A percentile compares a stretch with the other conserved stretches of the same genome.
phyloP scores from a whole-genome alignment of 2,329 filamentous ascomycete species.

The Ramichloridium luteum region DNA sequence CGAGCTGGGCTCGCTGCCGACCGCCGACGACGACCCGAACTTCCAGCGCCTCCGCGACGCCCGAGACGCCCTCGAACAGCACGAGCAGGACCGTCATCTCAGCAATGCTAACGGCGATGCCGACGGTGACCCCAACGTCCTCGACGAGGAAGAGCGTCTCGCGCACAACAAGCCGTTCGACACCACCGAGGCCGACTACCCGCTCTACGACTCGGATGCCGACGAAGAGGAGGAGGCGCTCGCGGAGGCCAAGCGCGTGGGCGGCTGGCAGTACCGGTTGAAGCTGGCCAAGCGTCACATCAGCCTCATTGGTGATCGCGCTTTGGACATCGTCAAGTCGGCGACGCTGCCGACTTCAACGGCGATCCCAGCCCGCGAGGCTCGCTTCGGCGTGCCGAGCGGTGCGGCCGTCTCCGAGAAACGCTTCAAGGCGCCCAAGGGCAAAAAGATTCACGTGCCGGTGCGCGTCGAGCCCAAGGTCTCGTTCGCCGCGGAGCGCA shows the following conservation, averaged over 20 bases:
- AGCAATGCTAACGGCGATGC: conserved; percentile 31
- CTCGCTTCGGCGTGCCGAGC: conserved; percentile 32
- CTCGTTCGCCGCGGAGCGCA: conserved; percentile 90
- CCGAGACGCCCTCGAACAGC: conserved; percentile 38
- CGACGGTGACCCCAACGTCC: conserved; percentile 32
- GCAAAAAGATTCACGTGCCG: conserved; percentile 87
- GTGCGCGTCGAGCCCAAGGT: conserved; percentile 96
- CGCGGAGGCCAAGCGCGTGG: conserved; percentile 63
- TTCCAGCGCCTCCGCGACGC: conserved; percentile 38
- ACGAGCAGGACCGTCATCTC: conserved; percentile 37
- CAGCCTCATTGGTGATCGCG: conserved; percentile 30
- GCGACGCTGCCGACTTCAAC: conserved; percentile 30
- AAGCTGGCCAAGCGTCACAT: conserved; percentile 40
- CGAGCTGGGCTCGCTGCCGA: conserved; percentile 39
- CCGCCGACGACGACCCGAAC: conserved; percentile 34
- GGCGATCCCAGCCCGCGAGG: conserved; percentile 29
- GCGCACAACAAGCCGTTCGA: conserved; percentile 43
- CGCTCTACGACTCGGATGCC: conserved; percentile 72
- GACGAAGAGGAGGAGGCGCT: conserved; percentile 56
- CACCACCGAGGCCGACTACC: conserved; percentile 55
- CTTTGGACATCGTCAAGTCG: conserved; percentile 25
- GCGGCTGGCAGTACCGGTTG: conserved; percentile 63
- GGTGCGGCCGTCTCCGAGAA: conserved; percentile 29
- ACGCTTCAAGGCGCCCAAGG: conserved; percentile 58
- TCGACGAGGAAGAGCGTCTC: conserved; percentile 78